These are phyloP conservation scores for Teratosphaeria destructans DNA, from an alignment of 2,329 filamentous ascomycete species.

Conservation along the genomic window DNA sequence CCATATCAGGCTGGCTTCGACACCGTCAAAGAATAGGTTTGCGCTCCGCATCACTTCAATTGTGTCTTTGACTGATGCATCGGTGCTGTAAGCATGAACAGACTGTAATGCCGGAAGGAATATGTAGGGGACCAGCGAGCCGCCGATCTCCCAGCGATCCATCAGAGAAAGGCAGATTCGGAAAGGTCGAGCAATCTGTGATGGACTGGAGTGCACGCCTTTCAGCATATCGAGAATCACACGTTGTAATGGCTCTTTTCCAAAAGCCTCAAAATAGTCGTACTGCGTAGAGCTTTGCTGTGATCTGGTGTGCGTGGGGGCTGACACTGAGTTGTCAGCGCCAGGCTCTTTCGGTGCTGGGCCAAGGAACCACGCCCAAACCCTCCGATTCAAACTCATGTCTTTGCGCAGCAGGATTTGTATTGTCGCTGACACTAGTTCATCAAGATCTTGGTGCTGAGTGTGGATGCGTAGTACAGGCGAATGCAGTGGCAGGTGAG, in stretches of 20 bases:
- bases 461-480: conserved; percentile 67
- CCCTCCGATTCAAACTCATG: conserved; percentile 87
- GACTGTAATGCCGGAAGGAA: conserved; percentile 80
- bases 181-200: conserved; percentile 73
- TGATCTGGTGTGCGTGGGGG: not conserved
- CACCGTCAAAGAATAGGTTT: conserved; percentile 92
- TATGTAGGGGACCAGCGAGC: conserved; percentile 74
- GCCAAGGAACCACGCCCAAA: conserved; percentile 95
- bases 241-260: conserved; percentile 60
- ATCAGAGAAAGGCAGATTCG: conserved; percentile 89
- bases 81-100: conserved; percentile 61
- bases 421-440: conserved; percentile 71
- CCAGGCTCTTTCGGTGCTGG: conserved; percentile 46
- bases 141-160: conserved; percentile 97
- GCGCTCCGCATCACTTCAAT: conserved; percentile 84
- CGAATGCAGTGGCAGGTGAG: conserved; percentile 77
- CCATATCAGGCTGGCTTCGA: conserved; percentile 90
- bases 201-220: conserved; percentile 41
- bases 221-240: conserved; percentile 71
- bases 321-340: conserved; percentile 20
- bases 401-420: conserved; percentile 81
- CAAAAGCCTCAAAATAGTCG: conserved; percentile 75
- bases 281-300: conserved; percentile 23
- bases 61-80: conserved; percentile 59
- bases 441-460: conserved; percentile 64